These are phyloP conservation scores for Eurotiales sp. DNA, from an alignment of 2,329 filamentous ascomycete species.

Conservation along the genomic window DNA sequence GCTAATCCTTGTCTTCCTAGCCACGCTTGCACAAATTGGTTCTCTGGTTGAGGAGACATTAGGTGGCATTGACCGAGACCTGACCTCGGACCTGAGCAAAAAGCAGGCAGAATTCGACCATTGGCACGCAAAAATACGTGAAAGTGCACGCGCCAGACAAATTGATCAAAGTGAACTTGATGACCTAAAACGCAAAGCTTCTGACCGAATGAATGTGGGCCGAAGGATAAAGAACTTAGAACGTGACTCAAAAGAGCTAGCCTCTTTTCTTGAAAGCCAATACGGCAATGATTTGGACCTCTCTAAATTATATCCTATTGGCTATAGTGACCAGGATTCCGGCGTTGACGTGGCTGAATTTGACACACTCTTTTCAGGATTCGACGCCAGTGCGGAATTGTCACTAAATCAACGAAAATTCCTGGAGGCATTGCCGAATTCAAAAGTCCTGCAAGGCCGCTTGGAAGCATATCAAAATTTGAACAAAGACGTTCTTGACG, in stretches of 20 bases:
- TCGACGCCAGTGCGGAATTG: constrained; percentile 40
- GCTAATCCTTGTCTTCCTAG: constrained; percentile 32
- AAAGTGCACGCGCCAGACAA: constrained; percentile 72
- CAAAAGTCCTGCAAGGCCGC: constrained; percentile 61
- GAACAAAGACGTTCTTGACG: constrained; percentile 63
- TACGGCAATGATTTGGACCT: constrained; percentile 42
- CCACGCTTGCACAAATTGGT: constrained; percentile 35
- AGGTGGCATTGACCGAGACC: constrained; percentile 71
- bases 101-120: constrained; percentile 82
- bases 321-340: constrained; percentile 46
- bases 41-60: constrained; percentile 78
- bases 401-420: constrained; percentile 41
- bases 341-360: constrained; percentile 35
- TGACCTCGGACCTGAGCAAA: constrained; percentile 73
- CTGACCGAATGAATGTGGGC: constrained; percentile 61
- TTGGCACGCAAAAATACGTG: constrained; percentile 75
- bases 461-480: constrained; percentile 67
- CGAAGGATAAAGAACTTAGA: constrained; percentile 75
- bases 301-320: constrained; percentile 44
- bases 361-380: constrained; percentile 34
- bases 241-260: constrained; percentile 68
- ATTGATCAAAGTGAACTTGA: constrained; percentile 73
- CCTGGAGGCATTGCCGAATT: constrained; percentile 54
- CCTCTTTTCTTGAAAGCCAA: constrained; percentile 50
- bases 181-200: constrained; percentile 61